Evolutionary conservation across 306 rosid species (phyloP).

Genomic region (Trichosanthes truncata): DNA sequence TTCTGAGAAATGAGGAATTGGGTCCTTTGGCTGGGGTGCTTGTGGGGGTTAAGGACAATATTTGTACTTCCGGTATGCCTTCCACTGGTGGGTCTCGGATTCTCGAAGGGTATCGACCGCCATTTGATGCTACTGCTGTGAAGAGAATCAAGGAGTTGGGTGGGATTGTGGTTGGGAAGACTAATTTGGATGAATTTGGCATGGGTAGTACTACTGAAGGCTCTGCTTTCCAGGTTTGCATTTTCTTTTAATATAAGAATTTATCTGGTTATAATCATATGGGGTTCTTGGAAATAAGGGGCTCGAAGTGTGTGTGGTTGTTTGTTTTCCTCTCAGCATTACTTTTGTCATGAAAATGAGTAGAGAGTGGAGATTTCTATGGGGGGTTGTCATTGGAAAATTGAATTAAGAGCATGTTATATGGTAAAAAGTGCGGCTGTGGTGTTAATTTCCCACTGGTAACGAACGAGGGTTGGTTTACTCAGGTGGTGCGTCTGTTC

Average conservation of each 20-base stretch:
- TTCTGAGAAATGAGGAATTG: constrained; percentile 40
- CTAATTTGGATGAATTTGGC: constrained; percentile 94
- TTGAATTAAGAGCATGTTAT: background rate
- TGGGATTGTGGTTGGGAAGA: constrained; percentile 82
- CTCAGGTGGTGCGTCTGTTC: constrained; percentile 81
- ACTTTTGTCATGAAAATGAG: background rate
- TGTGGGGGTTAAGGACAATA: constrained; percentile 86
- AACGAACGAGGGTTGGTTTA: constrained; percentile 67
- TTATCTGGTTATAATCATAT: background rate
- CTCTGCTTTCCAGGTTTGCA: constrained; percentile 80
- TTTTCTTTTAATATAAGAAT: background rate
- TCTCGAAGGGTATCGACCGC: constrained; percentile 62
- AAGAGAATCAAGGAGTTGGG: constrained; percentile 62
- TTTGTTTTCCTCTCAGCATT: background rate
- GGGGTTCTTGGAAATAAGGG: background rate
- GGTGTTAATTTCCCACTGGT: constrained; percentile 25
- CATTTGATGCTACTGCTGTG: constrained; percentile 85
- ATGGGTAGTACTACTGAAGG: constrained; percentile 97
- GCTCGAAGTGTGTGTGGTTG: background rate
- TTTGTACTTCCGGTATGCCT: constrained; percentile 84
- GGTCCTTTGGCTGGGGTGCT: constrained; percentile 85
- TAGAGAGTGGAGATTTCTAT: background rate
- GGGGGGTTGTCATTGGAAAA: background rate
- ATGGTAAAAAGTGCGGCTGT: background rate
- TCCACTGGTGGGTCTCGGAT: constrained; percentile 81